phyloP scores from a whole-genome alignment of 495 filamentous ascomycete species.

The Neurospora hispaniola region DNA sequence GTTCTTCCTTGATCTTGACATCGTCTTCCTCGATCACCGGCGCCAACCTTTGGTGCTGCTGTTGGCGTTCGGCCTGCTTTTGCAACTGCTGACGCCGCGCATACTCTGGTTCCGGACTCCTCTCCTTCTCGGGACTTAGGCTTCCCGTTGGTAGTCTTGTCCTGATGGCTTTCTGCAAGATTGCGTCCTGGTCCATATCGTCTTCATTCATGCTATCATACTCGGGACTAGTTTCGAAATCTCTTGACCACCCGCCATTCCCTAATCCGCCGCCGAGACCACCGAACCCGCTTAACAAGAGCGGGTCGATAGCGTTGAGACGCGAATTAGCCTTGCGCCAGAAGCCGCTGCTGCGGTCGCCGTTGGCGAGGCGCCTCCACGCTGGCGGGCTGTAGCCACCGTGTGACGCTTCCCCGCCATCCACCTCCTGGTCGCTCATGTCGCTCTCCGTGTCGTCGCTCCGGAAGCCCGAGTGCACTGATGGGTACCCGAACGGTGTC shows the following conservation, averaged over 20 bases:
- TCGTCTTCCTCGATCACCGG: constrained; percentile 5
- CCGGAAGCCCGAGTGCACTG: constrained; percentile 68
- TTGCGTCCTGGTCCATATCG: constrained; percentile 13
- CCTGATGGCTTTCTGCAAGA: constrained; percentile 38
- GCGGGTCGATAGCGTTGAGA: constrained; percentile 17
- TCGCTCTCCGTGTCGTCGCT: constrained; percentile 33
- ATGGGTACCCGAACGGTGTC: constrained; percentile 53
- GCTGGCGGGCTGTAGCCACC: constrained; percentile 48
- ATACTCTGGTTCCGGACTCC: constrained; percentile 35
- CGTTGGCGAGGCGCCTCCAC: constrained; percentile 42
- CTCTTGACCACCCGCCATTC: constrained; percentile 8
- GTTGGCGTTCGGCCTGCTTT: constrained; percentile 10
- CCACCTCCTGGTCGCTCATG: constrained; percentile 22
- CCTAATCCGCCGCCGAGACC: constrained; percentile 1
- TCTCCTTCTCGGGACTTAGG: constrained; percentile 39
- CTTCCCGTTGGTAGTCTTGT: constrained; percentile 43
- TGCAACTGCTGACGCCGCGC: constrained; percentile 15
- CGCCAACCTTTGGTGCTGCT: neutral
- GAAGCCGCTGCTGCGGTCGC: constrained; percentile 44
- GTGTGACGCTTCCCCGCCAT: constrained; percentile 18
- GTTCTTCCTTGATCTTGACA: constrained; percentile 22
- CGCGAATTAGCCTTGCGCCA: constrained; percentile 31
- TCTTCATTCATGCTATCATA: constrained; percentile 25
- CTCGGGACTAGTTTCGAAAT: constrained; percentile 17
- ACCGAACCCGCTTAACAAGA: constrained; percentile 16